Percentiles rank a stretch among this genome's conserved stretches.
These are phyloP conservation scores for Agaricus subrufescens DNA, from an alignment of 768 basidiomycete species.

Conservation along the genomic window DNA sequence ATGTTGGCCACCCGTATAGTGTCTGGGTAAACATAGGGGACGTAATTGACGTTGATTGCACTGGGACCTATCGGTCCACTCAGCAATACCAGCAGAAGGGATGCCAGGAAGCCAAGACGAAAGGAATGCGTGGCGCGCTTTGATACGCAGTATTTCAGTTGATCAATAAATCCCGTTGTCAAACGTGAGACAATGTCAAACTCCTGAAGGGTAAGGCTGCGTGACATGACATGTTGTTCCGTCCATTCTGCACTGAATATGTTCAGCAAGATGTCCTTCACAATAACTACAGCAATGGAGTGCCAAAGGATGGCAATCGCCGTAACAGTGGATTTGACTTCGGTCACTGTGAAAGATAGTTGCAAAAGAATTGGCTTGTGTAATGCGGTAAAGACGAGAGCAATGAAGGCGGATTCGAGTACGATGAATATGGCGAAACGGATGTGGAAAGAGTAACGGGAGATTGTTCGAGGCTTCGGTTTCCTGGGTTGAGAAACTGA, in stretches of 20 bases:
- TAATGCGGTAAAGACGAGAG: not conserved
- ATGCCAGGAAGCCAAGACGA: not conserved
- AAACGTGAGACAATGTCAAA: not conserved
- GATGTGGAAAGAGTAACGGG: conserved; percentile 1
- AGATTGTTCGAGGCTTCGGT: no score
- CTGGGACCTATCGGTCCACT: not conserved
- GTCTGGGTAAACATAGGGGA: no score
- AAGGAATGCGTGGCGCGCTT: not conserved
- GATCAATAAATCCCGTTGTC: not conserved
- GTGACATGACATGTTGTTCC: not conserved
- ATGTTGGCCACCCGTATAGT: no score
- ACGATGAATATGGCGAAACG: conserved; percentile 9
- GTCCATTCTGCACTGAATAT: not conserved
- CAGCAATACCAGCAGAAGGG: not conserved
- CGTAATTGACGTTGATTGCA: not conserved
- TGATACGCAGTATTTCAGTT: not conserved
- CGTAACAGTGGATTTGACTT: not conserved
- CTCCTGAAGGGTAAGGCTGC: not conserved
- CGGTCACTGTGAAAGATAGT: not conserved
- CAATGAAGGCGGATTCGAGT: conserved; percentile 3
- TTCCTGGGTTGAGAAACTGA: no score
- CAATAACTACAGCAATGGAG: not conserved
- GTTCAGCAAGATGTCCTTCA: not conserved
- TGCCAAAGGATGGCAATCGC: not conserved
- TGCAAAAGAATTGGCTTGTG: not conserved